phyloP scores from a whole-genome alignment of 495 filamentous ascomycete species.

The Penicillium turbatum region DNA sequence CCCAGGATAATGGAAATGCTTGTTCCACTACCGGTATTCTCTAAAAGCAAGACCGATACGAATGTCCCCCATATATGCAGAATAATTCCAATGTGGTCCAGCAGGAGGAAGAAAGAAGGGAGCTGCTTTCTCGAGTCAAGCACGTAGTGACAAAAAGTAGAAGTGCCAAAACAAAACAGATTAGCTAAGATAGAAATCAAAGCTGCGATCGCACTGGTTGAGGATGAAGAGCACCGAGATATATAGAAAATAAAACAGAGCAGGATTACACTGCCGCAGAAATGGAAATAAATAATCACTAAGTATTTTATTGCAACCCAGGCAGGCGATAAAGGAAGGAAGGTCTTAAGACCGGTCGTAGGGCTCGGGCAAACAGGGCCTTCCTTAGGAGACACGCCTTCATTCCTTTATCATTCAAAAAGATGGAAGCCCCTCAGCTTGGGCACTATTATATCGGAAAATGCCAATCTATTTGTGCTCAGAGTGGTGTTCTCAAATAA shows the following conservation, averaged over 20 bases:
- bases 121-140: background rate
- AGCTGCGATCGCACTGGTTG: background rate
- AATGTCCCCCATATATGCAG: background rate
- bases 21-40: background rate
- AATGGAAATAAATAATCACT: background rate
- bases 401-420: background rate
- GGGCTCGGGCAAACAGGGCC: background rate
- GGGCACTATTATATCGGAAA: background rate
- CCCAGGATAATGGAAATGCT: too few relatives aligned
- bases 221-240: background rate
- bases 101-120: background rate
- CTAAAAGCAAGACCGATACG: constrained; percentile 1
- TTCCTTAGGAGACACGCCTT: background rate
- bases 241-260: background rate
- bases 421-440: background rate
- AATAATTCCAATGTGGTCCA: background rate
- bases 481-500: background rate
- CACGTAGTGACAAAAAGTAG: background rate
- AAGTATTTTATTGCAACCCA: background rate
- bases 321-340: too few relatives aligned
- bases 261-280: background rate
- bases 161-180: background rate
- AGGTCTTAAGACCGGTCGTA: background rate
- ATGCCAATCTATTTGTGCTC: background rate
- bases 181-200: background rate